Evolutionary conservation across 2,329 filamentous ascomycete genomes (phyloP).

Genomic region (Gaeumannomyces sp.): DNA sequence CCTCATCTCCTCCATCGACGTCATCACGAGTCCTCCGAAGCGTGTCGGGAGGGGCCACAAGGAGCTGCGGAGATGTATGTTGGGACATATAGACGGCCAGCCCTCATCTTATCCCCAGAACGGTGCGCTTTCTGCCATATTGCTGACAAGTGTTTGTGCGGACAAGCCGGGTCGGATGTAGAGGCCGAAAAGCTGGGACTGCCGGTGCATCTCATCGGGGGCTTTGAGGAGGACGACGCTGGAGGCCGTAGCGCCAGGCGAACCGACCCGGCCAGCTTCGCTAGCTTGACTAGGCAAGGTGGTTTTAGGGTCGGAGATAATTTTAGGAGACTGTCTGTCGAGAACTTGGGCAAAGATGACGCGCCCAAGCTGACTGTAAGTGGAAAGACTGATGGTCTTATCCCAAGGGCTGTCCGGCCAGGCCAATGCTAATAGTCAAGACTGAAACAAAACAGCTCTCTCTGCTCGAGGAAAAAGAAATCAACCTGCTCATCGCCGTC

Average conservation of each 20-base stretch:
- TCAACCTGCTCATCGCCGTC: conserved; percentile 82
- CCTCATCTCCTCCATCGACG: conserved; percentile 71
- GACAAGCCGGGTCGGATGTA: conserved; percentile 15
- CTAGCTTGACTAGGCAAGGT: too few species aligned
- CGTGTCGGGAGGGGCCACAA: conserved; percentile 70
- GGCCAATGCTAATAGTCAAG: conserved; percentile 14
- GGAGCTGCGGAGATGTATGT: conserved; percentile 55
- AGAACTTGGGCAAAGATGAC: not conserved
- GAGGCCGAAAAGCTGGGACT: conserved; percentile 59
- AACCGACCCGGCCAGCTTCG: too few species aligned
- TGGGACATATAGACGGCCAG: not conserved
- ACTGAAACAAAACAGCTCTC: conserved; percentile 6
- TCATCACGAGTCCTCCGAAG: conserved; percentile 77
- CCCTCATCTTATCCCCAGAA: not conserved
- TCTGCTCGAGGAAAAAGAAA: conserved; percentile 23
- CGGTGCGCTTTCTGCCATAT: not conserved
- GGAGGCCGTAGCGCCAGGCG: too few species aligned
- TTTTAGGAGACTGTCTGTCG: too few species aligned
- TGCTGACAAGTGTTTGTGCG: not conserved
- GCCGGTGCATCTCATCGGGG: conserved; percentile 67
- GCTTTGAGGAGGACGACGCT: conserved; percentile 43
- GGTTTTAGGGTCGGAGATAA: too few species aligned
- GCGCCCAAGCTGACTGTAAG: not conserved
- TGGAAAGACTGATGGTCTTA: not conserved
- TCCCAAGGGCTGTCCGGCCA: not conserved